Evolutionary conservation across 768 basidiomycete species (phyloP), one percentile per base, ranked within the genome.

Genomic region (Suillus americanus): DNA sequence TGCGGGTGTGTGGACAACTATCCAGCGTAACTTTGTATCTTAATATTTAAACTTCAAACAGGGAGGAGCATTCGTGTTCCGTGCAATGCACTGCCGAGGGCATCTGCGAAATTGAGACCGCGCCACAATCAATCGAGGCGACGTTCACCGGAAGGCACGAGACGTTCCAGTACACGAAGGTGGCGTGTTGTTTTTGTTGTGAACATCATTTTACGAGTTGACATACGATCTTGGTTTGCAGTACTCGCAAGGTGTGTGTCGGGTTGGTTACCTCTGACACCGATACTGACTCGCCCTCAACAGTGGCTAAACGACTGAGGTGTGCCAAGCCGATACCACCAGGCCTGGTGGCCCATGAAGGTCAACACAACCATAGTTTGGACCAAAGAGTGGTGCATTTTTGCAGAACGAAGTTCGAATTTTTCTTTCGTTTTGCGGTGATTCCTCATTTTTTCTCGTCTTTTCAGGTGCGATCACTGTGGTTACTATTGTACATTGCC

Each of bases 81-180:
- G 71, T 77, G 0, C 41, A 75, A 4, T 89, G 87, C 64, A 65
- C 74, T 18, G 75, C 80, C 0, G 68, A 70, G 0, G 87, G 88
- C 3, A 83, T 82, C 23, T 88, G 87, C 62, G 79, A 86, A 54
- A 87, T 89, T 18, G 82, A 87, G 61, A 86, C 82, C 0, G 77
- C 81, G 0, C 88, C 88, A 1, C 82, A 84, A 61, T 83, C 86
- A 0, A 81, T 89, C 40, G 83, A 87, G 68, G 85, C 86, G 4
- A 87, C 85, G 0, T 89, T 89, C 66, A 82, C 81, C 0, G 88
- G 87, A 0, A 77, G 72, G 63, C 83, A 88, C 60, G 85, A 86
- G 64, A 86, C 82, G 1, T 89, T 88, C 68, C 82, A 85, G 68
- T 89, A 86, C 57, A 89, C 88, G 0, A 89, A 88, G 79, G 87